These are phyloP conservation scores for Neurospora cerealis DNA, from an alignment of 495 filamentous ascomycete genomes.

Conservation along the genomic window DNA sequence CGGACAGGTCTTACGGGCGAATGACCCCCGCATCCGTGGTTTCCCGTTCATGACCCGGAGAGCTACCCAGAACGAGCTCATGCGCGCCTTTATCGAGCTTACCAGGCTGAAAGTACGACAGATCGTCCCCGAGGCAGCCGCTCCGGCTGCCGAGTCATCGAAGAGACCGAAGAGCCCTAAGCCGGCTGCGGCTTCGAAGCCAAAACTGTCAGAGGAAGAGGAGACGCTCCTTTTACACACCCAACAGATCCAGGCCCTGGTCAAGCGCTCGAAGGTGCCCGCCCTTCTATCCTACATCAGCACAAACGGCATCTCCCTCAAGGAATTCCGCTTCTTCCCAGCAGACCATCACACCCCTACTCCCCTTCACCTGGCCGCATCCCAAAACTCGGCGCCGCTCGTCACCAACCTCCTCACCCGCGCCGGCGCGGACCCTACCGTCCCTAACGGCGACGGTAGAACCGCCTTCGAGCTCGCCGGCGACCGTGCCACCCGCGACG, in stretches of 20 bases:
- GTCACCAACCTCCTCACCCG: conserved; percentile 69
- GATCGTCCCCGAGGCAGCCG: conserved; percentile 45
- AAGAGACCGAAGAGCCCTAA: conserved; percentile 15
- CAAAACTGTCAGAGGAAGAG: conserved; percentile 67
- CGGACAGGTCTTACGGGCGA: conserved; percentile 67
- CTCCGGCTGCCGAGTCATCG: conserved; percentile 32
- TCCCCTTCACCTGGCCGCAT: conserved; percentile 75
- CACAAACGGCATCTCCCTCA: conserved; percentile 59
- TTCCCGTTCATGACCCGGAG: conserved; percentile 95
- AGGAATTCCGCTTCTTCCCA: conserved; percentile 69
- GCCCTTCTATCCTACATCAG: conserved; percentile 76
- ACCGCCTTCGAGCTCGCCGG: conserved; percentile 81
- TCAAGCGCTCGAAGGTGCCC: conserved; percentile 82
- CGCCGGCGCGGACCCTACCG: conserved; percentile 62
- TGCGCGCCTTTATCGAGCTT: conserved; percentile 85
- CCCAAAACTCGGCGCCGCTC: conserved; percentile 61
- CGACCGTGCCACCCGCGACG: conserved; percentile 77
- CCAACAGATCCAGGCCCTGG: conserved; percentile 73
- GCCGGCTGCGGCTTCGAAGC: conserved; percentile 13
- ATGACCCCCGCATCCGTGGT: conserved; percentile 73
- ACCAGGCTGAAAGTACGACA: conserved; percentile 78
- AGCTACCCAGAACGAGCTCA: conserved; percentile 87
- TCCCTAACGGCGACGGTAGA: conserved; percentile 57
- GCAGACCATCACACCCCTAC: conserved; percentile 73
- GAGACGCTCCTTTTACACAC: conserved; percentile 73